Evolutionary conservation across 305 asterid genomes (phyloP).

Genomic region (Rubia occidens): DNA sequence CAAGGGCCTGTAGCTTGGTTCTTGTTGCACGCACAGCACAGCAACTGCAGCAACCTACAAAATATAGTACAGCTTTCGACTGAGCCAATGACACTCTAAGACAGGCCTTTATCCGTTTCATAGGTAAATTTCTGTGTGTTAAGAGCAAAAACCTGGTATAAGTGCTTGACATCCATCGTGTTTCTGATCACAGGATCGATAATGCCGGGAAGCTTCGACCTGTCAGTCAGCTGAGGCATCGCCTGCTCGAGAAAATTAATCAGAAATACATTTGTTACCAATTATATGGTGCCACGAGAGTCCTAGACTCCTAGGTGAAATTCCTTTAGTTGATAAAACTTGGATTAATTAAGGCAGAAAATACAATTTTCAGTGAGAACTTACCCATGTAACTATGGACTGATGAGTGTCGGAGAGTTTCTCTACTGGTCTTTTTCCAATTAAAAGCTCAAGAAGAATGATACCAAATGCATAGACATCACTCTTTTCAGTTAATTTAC

Average conservation of each 20-base stretch:
- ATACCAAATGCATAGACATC: conserved; percentile 90
- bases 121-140: background rate
- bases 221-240: conserved; percentile 80
- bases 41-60: conserved; percentile 91
- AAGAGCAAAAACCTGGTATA: conserved; percentile 54
- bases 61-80: background rate
- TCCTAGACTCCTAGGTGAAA: background rate
- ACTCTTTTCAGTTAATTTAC: conserved; percentile 85
- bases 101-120: background rate
- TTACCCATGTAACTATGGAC: conserved; percentile 86
- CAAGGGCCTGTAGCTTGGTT: conserved; percentile 85
- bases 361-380: conserved; percentile 5
- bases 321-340: background rate
- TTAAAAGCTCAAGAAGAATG: conserved; percentile 72
- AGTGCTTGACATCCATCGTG: conserved; percentile 72
- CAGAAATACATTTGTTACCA: background rate
- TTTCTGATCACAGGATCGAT: conserved; percentile 66
- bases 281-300: background rate
- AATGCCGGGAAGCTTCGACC: conserved; percentile 74
- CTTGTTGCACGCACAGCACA: conserved; percentile 85
- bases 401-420: conserved; percentile 52
- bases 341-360: background rate
- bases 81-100: conserved; percentile 5
- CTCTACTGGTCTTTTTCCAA: conserved; percentile 77
- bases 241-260: conserved; percentile 42